These are phyloP conservation scores for Heliamphora exappendiculata DNA, from an alignment of 148 eudicot genomes.

Conservation along the genomic window DNA sequence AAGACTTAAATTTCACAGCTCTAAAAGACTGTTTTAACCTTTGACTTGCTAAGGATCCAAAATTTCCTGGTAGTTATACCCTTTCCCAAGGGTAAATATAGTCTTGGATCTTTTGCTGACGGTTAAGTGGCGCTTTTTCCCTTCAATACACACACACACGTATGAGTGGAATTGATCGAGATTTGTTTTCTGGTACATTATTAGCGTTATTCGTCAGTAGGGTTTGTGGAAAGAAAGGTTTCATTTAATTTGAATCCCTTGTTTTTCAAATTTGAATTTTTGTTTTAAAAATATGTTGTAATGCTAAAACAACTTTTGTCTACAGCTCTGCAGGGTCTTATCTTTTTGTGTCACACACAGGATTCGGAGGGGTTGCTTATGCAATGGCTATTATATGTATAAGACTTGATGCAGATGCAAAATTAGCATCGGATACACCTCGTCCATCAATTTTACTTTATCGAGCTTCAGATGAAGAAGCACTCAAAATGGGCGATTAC, in stretches of 20 bases:
- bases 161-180: background rate
- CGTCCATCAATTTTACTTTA: conserved; percentile 18
- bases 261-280: background rate
- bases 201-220: background rate
- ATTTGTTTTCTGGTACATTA: conserved; percentile 3
- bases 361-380: conserved; percentile 95
- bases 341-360: conserved; percentile 92
- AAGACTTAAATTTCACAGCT: background rate
- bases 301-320: conserved; percentile 14
- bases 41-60: background rate
- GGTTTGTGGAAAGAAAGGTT: background rate
- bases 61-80: background rate
- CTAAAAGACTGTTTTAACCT: background rate
- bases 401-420: conserved; percentile 67
- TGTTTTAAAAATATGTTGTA: background rate
- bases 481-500: conserved; percentile 69
- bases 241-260: background rate
- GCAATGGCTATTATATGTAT: conserved; percentile 86
- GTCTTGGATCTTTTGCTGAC: background rate
- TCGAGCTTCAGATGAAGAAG: conserved; percentile 48
- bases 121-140: background rate
- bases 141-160: background rate
- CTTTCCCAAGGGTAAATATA: background rate
- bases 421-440: conserved; percentile 28
- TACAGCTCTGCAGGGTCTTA: conserved; percentile 83